phyloP scores from a whole-genome alignment of 345 rosid genomes.

The Draba incana region DNA sequence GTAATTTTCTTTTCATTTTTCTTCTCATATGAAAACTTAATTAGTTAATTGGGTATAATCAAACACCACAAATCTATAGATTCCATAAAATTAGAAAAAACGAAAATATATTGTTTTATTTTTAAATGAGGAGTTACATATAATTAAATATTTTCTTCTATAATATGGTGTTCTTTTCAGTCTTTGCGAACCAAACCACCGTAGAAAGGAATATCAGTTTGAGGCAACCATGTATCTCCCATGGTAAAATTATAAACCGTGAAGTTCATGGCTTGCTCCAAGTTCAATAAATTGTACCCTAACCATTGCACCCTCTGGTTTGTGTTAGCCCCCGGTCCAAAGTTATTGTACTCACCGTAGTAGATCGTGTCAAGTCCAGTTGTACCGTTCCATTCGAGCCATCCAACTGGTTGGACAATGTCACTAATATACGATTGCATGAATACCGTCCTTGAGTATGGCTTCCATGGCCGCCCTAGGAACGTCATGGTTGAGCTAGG shows the following conservation, averaged over 20 bases:
- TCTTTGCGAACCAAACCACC: constrained; percentile 44
- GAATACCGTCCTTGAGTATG: constrained; percentile 59
- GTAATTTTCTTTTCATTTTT: background rate
- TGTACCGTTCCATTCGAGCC: constrained; percentile 74
- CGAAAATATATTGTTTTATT: constrained; percentile 6
- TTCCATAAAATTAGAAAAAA: constrained; percentile 3
- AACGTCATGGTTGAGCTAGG: constrained; percentile 43
- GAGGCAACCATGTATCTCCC: constrained; percentile 71
- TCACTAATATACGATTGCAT: constrained; percentile 64
- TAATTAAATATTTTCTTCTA: background rate
- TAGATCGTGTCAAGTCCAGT: constrained; percentile 57
- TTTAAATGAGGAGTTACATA: background rate
- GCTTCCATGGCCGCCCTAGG: constrained; percentile 71
- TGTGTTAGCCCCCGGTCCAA: constrained; percentile 64
- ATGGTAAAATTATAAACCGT: constrained; percentile 66
- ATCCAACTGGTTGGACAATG: constrained; percentile 54
- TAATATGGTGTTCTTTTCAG: background rate
- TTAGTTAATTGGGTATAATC: constrained; percentile 1
- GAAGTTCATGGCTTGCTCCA: constrained; percentile 57
- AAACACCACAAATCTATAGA: background rate
- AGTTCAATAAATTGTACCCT: constrained; percentile 57
- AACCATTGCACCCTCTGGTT: constrained; percentile 63
- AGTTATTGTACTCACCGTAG: constrained; percentile 63
- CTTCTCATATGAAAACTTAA: background rate
- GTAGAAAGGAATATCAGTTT: constrained; percentile 57